Evolutionary conservation across 1,139 yeast genomes (phyloP).

Genomic region (Trichomonascaceae sp.): DNA sequence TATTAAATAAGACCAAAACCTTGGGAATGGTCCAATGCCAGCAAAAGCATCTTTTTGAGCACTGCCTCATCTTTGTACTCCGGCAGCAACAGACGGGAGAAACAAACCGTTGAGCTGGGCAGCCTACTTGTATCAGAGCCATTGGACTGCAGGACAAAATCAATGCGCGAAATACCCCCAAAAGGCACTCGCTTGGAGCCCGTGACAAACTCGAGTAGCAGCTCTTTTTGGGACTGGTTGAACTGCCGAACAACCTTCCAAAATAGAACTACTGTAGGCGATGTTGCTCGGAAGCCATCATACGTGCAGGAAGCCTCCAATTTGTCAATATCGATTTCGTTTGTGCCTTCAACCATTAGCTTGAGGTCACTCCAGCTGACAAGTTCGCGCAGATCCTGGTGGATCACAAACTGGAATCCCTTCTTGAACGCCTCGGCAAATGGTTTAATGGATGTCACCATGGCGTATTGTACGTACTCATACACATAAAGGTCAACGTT

Average conservation of each 20-base stretch:
- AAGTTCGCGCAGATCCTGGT: slow-evolving; percentile 7
- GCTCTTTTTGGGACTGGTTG: slow-evolving; percentile 9
- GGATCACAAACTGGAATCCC: slow-evolving; percentile 12
- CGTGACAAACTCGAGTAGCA: slow-evolving; percentile 19
- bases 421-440: slow-evolving; percentile 7
- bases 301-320: slow-evolving; percentile 9
- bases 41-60: slow-evolving; percentile 11
- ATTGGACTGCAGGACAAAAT: slow-evolving; percentile 13
- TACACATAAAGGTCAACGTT: slow-evolving; percentile 9
- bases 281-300: slow-evolving; percentile 9
- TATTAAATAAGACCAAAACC: slow-evolving; percentile 19
- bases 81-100: slow-evolving; percentile 16
- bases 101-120: slow-evolving; percentile 21
- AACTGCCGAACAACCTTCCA: slow-evolving; percentile 14
- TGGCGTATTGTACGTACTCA: slow-evolving; percentile 9
- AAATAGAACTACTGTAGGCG: slow-evolving; percentile 11
- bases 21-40: slow-evolving; percentile 16
- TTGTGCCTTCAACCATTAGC: slow-evolving; percentile 15
- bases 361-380: slow-evolving; percentile 8
- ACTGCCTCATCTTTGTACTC: slow-evolving; percentile 10
- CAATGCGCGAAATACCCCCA: slow-evolving; percentile 12
- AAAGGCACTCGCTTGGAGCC: slow-evolving; percentile 18
- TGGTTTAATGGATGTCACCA: slow-evolving; percentile 7
- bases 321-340: slow-evolving; percentile 8
- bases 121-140: slow-evolving; percentile 12